These are phyloP conservation scores for Diutina mesorugosa DNA, from an alignment of 1,139 yeast genomes.

Conservation along the genomic window DNA sequence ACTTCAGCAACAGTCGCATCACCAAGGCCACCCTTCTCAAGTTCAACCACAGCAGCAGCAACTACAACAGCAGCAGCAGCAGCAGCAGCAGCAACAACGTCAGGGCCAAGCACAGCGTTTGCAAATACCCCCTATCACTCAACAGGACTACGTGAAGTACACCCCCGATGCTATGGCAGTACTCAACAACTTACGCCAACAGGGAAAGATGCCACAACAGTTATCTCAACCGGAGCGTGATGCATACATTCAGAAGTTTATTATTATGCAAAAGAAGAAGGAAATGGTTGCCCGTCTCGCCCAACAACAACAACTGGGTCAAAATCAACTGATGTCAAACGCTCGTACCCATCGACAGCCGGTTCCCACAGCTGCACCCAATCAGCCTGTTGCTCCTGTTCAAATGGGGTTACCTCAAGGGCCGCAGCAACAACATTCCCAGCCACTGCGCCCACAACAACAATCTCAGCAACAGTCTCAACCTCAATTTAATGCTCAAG, in stretches of 20 bases:
- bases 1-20: constrained; percentile 6
- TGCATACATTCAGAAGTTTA: constrained; percentile 26
- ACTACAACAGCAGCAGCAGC: constrained; percentile 4
- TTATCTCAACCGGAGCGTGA: constrained; percentile 26
- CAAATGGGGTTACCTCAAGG: constrained; percentile 4
- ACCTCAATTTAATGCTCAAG: background rate
- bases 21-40: constrained; percentile 4
- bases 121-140: constrained; percentile 25
- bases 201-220: constrained; percentile 21
- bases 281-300: background rate
- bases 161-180: constrained; percentile 29
- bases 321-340: constrained; percentile 5
- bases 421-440: constrained; percentile 5
- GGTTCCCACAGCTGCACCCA: constrained; percentile 4
- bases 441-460: constrained; percentile 2
- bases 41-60: constrained; percentile 5
- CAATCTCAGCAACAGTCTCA: constrained; percentile 7
- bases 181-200: constrained; percentile 24
- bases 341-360: constrained; percentile 5
- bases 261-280: constrained; percentile 6
- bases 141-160: constrained; percentile 29
- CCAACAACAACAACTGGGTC: constrained; percentile 3
- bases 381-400: constrained; percentile 3
- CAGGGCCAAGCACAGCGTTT: background rate
- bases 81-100: background rate